phyloP scores from a whole-genome alignment of 1,139 yeast species.

The Taiozyma sp. region DNA sequence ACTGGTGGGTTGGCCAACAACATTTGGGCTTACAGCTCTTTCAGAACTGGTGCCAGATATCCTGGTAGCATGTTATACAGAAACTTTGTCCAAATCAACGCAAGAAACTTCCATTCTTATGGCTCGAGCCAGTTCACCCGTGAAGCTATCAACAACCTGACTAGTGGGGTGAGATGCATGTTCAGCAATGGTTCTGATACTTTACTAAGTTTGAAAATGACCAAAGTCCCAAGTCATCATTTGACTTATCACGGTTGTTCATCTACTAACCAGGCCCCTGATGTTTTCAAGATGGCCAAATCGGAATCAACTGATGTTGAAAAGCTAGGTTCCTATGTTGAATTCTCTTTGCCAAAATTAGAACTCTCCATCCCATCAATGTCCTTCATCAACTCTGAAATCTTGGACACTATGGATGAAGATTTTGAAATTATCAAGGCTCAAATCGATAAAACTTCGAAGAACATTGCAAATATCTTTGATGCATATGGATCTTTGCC shows the following conservation, averaged over 20 bases:
- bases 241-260: slow-evolving; percentile 31
- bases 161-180: slow-evolving; percentile 31
- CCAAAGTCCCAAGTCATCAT: slow-evolving; percentile 8
- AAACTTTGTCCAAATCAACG: slow-evolving; percentile 19
- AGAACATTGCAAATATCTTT: slow-evolving; percentile 34
- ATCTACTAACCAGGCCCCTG: slow-evolving; percentile 29
- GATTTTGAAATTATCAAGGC: slow-evolving; percentile 23
- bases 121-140: slow-evolving; percentile 25
- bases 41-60: slow-evolving; percentile 18
- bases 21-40: slow-evolving; percentile 23
- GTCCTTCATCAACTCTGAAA: slow-evolving; percentile 44
- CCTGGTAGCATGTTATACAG: slow-evolving; percentile 18
- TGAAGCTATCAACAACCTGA: slow-evolving; percentile 36
- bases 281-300: slow-evolving; percentile 22
- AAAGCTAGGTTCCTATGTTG: slow-evolving; percentile 47
- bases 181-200: slow-evolving; percentile 27
- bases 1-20: slow-evolving; percentile 12
- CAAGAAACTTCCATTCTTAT: slow-evolving; percentile 20
- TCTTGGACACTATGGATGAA: slow-evolving; percentile 34
- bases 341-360: slow-evolving; percentile 41
- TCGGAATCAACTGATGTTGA: slow-evolving; percentile 28
- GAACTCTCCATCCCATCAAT: slow-evolving; percentile 41
- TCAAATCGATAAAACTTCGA: slow-evolving; percentile 33
- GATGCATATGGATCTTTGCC: slow-evolving; percentile 50
- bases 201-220: slow-evolving; percentile 12